Evolutionary conservation across 2,329 filamentous ascomycete species (phyloP), one percentile per base, ranked within the genome.

Genomic region (Ophiostoma australiae): DNA sequence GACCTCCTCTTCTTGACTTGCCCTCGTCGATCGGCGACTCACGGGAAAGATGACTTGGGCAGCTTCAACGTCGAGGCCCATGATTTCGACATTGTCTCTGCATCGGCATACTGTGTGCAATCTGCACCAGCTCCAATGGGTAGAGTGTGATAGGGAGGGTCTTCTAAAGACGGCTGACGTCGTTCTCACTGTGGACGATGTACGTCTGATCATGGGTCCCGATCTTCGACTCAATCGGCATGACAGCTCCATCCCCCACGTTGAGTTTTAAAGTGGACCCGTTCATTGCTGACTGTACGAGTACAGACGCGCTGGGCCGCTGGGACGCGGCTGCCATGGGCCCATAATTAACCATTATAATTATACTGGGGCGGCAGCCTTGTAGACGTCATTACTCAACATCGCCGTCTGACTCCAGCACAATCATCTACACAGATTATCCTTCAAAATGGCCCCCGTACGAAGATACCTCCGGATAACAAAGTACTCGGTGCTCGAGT

Each of bases 401-500:
- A 27, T 58, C 52, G 20, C 44, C 37, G 13, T 48, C 44, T 8
- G 4, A 48, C 44, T 48, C 17, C 15, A 44, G 44, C 20, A 48
- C 44, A 48, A n/a, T 20, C 17, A n/a, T n/a, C 44, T n/a, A 48
- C 44, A 44, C 15, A 48, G 17, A 7, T 20, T 48, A 31, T n/a
- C 48, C 27, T 15, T 3, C 27, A 48, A 23, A 23, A 97, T 97
- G 94, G 91, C 93, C 15, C 94, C 94, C 13, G 88, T 97, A 67
- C 89, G 94, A 72, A 88, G 94, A 76, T 97, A 98, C 79, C 85
- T 98, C 70, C 89, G 94, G 69, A 97, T 98, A 76, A 94, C 91
- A 70, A 94, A 94, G 78, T 92, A 93, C 80, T 97, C 94, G 4
- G 93, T 97, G 41, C 86, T 99, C n/a, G 95, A 99, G 84, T 93